Base-by-base conservation (phyloP, 2,329 filamentous ascomycete genomes). In the Clarireedia sp. region DNA sequence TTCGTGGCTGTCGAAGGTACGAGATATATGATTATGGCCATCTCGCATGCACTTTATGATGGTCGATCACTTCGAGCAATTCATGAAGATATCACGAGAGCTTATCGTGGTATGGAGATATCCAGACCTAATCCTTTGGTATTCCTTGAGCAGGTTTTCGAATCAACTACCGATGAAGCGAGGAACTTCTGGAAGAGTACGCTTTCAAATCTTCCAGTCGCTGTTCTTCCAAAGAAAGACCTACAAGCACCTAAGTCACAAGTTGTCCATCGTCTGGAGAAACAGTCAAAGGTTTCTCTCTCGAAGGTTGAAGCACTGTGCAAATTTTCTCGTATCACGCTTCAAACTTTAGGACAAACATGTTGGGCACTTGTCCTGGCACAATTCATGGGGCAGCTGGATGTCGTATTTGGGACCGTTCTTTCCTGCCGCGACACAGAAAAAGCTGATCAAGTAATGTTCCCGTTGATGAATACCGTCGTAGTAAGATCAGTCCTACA, bases 401-500 rank as follows among this genome's bases (percentile, higher is more conserved):
- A 96, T 61, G 79, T 95, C 3, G 78, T 83, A 0, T 96, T 94
- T 66, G 92, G 92, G 0, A 81, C 89, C 0, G 86, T 96, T 1
- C 75, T 96, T 12, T 90, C 90, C 0, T 91, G 92, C 16, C 80
- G 92, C n/a, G 89, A 94, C 55, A 83, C 82, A 9, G 84, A 87
- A 46, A 78, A 80, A 16, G 79, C 82, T 0, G 80, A 87, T 44
- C 70, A 80, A 24, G 70, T 92, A 12, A 76, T 91, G 66, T 96
- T 96, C 64, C 92, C 91, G 0, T 89, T 87, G 0, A 96, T 96
- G 88, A 96, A 95, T 66, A 96, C 91, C 0, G 83, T 96, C 0
- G 81, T 86, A 0, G 75, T 95, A 7, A 79, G 90, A 10, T 79
- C 79, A 1, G 76, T 91, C 2, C 68, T 96, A 2, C 87, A 94